These are phyloP conservation scores for Cicer pinnatifidum DNA, from an alignment of 306 rosid species.

Conservation along the genomic window DNA sequence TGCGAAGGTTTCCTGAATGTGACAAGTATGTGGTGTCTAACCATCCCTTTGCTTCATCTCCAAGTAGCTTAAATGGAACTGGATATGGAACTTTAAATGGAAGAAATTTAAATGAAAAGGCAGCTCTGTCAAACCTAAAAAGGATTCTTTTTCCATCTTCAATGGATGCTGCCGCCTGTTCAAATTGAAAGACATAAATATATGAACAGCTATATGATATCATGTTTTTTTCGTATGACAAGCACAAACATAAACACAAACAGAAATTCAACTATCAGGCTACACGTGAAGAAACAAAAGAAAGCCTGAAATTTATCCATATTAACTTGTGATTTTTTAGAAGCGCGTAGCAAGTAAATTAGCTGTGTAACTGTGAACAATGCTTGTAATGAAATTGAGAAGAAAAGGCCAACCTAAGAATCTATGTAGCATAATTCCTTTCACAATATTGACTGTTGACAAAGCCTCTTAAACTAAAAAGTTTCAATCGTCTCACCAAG, in stretches of 20 bases:
- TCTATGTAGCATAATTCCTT: constrained; percentile 5
- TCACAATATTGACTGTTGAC: constrained; percentile 2
- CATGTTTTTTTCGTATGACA: constrained; percentile 4
- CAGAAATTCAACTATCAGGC: constrained; percentile 23
- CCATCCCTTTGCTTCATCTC: constrained; percentile 99
- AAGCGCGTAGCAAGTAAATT: constrained; percentile 3
- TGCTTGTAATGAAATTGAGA: not conserved
- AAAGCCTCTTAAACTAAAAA: constrained; percentile 12
- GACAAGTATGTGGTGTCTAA: constrained; percentile 93
- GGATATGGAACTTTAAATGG: constrained; percentile 99
- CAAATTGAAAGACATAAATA: constrained; percentile 32
- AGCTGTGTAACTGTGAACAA: not conserved
- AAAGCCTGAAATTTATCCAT: constrained; percentile 2
- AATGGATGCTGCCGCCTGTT: constrained; percentile 83
- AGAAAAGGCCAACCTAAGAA: constrained; percentile 5
- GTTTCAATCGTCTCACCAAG: not conserved
- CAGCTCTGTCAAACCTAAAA: constrained; percentile 90
- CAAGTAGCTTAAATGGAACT: constrained; percentile 90
- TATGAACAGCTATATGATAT: constrained; percentile 5
- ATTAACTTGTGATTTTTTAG: constrained; percentile 13
- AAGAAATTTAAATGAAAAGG: constrained; percentile 77
- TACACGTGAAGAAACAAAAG: not conserved
- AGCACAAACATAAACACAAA: constrained; percentile 31
- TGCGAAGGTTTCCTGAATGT: constrained; percentile 81
- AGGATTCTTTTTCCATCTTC: constrained; percentile 87